These are phyloP conservation scores for Saururus chinensis DNA, from an alignment of 164 flowering plant species.

Conservation along the genomic window DNA sequence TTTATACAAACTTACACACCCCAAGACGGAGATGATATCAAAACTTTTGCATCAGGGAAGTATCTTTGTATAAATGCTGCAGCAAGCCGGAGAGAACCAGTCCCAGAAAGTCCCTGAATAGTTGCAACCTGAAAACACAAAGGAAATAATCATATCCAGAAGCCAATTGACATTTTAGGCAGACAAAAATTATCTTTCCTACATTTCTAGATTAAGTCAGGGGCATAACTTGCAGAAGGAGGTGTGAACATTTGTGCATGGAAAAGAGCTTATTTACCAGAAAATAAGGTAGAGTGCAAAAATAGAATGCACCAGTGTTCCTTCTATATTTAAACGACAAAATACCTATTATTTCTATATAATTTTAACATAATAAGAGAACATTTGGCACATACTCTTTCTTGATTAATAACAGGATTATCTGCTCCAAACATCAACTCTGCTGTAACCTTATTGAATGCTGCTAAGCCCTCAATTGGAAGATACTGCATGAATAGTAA, in stretches of 20 bases:
- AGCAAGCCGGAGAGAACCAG: constrained; percentile 96
- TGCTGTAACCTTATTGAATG: constrained; percentile 88
- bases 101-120: constrained; percentile 97
- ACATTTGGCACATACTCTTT: constrained; percentile 42
- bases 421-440: constrained; percentile 86
- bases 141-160: background rate
- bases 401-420: constrained; percentile 61
- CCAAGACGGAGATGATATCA: constrained; percentile 97
- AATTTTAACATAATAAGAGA: background rate
- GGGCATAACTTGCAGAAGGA: no score
- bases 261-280: no score
- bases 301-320: no score
- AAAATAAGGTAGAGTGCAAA: no score
- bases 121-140: constrained; percentile 80
- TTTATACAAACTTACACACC: constrained; percentile 33
- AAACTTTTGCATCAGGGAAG: constrained; percentile 80
- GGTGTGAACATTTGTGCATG: no score
- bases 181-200: background rate
- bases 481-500: constrained; percentile 56
- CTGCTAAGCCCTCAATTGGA: constrained; percentile 98
- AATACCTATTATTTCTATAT: no score
- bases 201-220: no score
- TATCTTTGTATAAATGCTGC: constrained; percentile 88
- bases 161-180: no score
- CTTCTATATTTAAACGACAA: background rate